Evolutionary conservation across 1,139 yeast species (phyloP), one percentile per base, ranked within the genome.

Genomic region (Magnusiomyces sp.): DNA sequence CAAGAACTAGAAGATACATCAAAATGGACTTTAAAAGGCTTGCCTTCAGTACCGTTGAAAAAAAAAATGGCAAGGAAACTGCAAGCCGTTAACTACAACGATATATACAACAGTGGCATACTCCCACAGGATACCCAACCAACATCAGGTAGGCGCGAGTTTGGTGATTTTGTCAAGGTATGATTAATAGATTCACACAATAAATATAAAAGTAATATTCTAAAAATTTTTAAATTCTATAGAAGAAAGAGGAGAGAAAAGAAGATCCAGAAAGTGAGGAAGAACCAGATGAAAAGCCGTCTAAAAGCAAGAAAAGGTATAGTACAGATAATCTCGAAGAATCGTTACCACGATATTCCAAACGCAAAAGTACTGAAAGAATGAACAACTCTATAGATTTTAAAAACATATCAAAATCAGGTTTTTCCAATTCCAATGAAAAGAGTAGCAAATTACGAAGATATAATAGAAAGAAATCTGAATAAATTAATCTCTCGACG

Each of bases 1-100:
- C 71, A 64, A 47, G 76, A 71, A 56, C 62, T 76, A 31, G 71
- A 69, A 47, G 89, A 81, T 62, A 56, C 68, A 14, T 81, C 86
- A 31, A 83, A 77, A 66, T 83, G 90, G 90, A 71, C 70, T 16
- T 65, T 78, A 53, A 62, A 10, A 59, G 56, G 20, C 53, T 60
- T 23, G 55, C 55, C 36, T 50, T 40, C n/a, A 6, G 16, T 23
- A 23, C 39, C n/a, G 14, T 14, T 17, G 23, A 19, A 16, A 5
- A 36, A 23, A 23, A 37, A 19, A 16, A 23, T 10, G 16, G 31
- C 10, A 40, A 36, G n/a, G 51, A 55, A 29, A 47, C 38, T 14
- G 10, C 52, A 19, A 41, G 17, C 14, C 27, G 37, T 27, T 23
- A 20, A 19, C 19, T 14, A 20, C 36, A 16, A 29, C 17, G 38